Conservation (phyloP, 164 flowering plant genomes). For the Annona squamosa region DNA sequence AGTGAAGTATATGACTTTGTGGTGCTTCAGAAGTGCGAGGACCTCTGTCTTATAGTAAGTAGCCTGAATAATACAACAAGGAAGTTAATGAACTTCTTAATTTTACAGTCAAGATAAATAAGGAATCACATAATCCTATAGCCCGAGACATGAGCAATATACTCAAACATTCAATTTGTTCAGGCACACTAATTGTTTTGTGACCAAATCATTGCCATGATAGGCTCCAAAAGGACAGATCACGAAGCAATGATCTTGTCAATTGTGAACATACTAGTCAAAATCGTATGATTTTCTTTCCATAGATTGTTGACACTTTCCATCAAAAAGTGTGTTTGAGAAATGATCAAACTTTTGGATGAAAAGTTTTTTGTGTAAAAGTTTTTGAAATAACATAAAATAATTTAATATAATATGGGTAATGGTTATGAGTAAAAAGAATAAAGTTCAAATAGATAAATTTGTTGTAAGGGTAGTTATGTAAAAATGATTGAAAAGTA, state of each 20-base stretch:
- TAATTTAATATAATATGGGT: too few relatives aligned
- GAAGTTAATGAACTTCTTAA: neutral
- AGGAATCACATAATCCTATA: neutral
- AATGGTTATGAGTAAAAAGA: too few relatives aligned
- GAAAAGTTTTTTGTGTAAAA: too few relatives aligned
- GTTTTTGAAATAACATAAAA: too few relatives aligned
- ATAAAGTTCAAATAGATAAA: too few relatives aligned
- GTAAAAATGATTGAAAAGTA: too few relatives aligned
- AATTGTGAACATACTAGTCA: neutral
- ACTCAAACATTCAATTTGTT: neutral
- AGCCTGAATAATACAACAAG: slow-evolving; percentile 40
- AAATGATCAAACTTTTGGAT: too few relatives aligned
- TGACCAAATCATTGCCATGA: neutral
- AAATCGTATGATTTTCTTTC: neutral
- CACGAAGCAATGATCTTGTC: neutral
- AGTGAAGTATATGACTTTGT: slow-evolving; percentile 85
- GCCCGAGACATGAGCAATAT: neutral
- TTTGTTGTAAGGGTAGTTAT: too few relatives aligned
- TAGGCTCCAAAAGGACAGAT: neutral
- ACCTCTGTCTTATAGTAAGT: slow-evolving; percentile 74
- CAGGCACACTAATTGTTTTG: neutral
- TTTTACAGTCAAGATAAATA: neutral
- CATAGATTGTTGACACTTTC: neutral
- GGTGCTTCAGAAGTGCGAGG: slow-evolving; percentile 80
- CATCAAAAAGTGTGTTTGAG: neutral